Evolutionary conservation across 495 filamentous ascomycete species (phyloP), one percentile per base, ranked within the genome.

Genomic region (Podospora bellae-mahoneyi): DNA sequence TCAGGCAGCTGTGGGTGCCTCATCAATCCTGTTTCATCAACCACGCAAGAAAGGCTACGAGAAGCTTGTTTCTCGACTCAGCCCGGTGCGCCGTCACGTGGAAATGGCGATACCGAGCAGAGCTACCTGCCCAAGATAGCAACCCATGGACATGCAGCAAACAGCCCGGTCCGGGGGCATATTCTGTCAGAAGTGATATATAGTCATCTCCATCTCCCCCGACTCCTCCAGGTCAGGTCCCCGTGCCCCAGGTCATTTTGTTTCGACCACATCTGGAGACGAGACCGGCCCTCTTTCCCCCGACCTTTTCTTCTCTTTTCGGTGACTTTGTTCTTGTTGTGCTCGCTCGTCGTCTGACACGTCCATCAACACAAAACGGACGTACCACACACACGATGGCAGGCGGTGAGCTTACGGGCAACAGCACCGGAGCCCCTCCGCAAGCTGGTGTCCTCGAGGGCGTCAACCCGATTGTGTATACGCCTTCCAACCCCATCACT

Each of bases 401-500:
- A 16, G 69, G 66, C 27, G 64, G 61, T 30, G 64, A 39, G 27
- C 32, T 28, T 9, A 53, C 69, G 32, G 26, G 60, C 67, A 67
- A 60, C 62, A 62, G 61, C 62, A 64, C 71, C 15, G 67, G 62
- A 28, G 71, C 67, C 9, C 72, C 74, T 39, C 72, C 72, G 23
- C 76, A 78, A 66, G 72, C 75, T 63, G 76, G 76, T 55, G 64
- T 78, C 32, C 63, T 78, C 1, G 76, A 78, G 70, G 91, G 91
- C 27, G 78, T 83, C 28, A 92, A 94, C 71, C 93, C 93, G 5
- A 79, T 86, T 10, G 65, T 79, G 4, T 96, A 92, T 79, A 87
- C 90, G 66, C 69, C 90, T 13, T 88, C 84, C 66, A 92, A 97
- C 69, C 95, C 95, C n/a, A 91, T 99, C 71, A 88, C 91, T 54